Conservation (phyloP, 805 yeast genomes). For the Clavispora carvajalis region DNA sequence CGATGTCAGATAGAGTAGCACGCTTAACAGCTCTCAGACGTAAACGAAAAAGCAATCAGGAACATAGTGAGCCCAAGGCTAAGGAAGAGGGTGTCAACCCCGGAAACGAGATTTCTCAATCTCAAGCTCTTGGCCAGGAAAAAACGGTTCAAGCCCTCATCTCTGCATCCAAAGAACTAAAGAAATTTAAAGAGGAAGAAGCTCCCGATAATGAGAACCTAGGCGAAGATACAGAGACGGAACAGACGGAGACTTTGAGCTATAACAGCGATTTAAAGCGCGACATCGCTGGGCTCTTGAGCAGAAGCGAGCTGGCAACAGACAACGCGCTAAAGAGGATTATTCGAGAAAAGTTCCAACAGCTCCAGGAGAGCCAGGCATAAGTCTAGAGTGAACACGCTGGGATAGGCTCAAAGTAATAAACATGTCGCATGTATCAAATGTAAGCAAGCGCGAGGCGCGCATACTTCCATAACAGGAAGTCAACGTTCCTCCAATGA, state of each 20-base stretch:
- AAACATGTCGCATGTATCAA: not conserved
- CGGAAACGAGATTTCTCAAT: not conserved
- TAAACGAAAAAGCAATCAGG: not conserved
- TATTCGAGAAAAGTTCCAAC: not conserved
- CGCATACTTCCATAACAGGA: constrained; percentile 1
- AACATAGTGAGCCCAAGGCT: not conserved
- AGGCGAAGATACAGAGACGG: no score
- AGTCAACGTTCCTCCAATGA: constrained; percentile 10
- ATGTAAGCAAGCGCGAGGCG: not conserved
- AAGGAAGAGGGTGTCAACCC: not conserved
- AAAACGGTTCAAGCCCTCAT: not conserved
- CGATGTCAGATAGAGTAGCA: constrained; percentile 25
- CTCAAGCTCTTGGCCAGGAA: not conserved
- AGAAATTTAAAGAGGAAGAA: not conserved
- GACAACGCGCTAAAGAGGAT: not conserved
- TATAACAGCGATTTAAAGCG: not conserved
- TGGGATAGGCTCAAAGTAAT: not conserved
- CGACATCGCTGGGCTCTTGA: not conserved
- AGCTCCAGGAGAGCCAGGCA: constrained; percentile 2
- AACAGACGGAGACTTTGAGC: not conserved
- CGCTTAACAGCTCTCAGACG: not conserved
- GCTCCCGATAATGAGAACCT: no score
- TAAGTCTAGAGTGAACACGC: no score
- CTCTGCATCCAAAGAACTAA: not conserved
- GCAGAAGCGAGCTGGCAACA: not conserved